These are phyloP conservation scores for Arabidopsis suecica DNA, from an alignment of 345 rosid species.

Conservation along the genomic window DNA sequence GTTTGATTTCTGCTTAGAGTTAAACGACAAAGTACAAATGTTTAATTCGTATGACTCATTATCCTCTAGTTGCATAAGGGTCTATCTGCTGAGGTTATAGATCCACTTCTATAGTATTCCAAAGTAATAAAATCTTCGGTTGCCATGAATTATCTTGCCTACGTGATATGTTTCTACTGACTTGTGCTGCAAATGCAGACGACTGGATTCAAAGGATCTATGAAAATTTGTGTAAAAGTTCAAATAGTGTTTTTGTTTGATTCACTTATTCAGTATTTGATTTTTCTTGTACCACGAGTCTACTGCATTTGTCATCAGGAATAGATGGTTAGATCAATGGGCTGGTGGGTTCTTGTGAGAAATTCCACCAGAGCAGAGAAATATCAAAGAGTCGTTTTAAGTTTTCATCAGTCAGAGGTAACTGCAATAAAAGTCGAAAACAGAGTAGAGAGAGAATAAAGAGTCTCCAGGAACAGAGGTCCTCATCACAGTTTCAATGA, in stretches of 20 bases:
- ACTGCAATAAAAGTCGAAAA: neutral
- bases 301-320: conserved; percentile 5
- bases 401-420: conserved; percentile 15
- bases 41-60: neutral
- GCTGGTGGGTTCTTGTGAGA: conserved; percentile 10
- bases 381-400: neutral
- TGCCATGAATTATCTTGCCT: neutral
- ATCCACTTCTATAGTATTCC: conserved; percentile 1
- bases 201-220: neutral
- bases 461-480: conserved; percentile 4
- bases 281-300: neutral
- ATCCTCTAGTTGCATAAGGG: neutral
- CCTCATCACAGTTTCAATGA: conserved; percentile 19
- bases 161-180: neutral
- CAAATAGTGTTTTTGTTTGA: neutral
- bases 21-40: neutral
- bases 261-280: conserved; percentile 10
- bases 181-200: conserved; percentile 7
- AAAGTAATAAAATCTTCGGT: neutral
- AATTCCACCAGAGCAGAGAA: neutral
- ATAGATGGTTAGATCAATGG: conserved; percentile 8
- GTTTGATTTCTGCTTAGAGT: conserved; percentile 15
- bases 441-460: conserved; percentile 24
- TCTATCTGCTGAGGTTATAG: neutral
- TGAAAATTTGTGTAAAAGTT: neutral